Base-by-base conservation (phyloP, 352 stramenopile species). In the Hyaloperonospora arabidopsidis region DNA sequence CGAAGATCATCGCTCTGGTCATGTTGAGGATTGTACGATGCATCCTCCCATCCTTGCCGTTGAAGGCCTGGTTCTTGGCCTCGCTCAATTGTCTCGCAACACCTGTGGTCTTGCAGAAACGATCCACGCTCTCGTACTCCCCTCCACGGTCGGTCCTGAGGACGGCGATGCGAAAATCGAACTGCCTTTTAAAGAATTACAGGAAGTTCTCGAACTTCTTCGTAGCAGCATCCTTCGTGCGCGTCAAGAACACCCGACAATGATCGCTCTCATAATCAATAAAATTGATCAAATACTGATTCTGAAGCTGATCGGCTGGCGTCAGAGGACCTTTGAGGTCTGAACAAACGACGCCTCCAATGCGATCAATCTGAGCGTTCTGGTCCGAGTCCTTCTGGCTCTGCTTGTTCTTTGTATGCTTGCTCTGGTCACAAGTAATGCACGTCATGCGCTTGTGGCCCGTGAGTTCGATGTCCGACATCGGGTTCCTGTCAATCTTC, bases 61-160 rank as follows among this genome's bases (percentile, higher is more conserved):
- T 29, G 25, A 7, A 29, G 7, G 25, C 25, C 25, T 29, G 25
- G 25, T 29, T 29, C 25, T 29, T 29, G 25, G 25, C 25, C 25
- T 29, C 25, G 3, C 25, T 29, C 25, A 29, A 3, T 29, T 29
- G 25, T 7, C 25, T 29, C 25, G 25, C 25, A 29, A 29, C 25
- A 7, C 25, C 25, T 8, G 25, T 29, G 25, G 25, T 29, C 25
- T 29, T 29, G 25, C 25, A 29, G 25, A 29, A 29, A 7, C 3
- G 25, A 7, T 29, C 25, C 25, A 29, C 25, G 3, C 7, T 29
- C 25, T 29, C 3, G 25, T 29, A 29, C 25, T 70, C n/a, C 51
- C 19, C 5, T 50, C 48, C 49, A 70, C 65, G 46, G 68, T 66
- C 50, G 67, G 60, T 10, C 45, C 15, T 23, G n/a, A 43, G 14